A percentile compares a stretch with the other conserved stretches of the same genome.
phyloP scores from a whole-genome alignment of 2,329 filamentous ascomycete genomes.

The Cercospora sp. region DNA sequence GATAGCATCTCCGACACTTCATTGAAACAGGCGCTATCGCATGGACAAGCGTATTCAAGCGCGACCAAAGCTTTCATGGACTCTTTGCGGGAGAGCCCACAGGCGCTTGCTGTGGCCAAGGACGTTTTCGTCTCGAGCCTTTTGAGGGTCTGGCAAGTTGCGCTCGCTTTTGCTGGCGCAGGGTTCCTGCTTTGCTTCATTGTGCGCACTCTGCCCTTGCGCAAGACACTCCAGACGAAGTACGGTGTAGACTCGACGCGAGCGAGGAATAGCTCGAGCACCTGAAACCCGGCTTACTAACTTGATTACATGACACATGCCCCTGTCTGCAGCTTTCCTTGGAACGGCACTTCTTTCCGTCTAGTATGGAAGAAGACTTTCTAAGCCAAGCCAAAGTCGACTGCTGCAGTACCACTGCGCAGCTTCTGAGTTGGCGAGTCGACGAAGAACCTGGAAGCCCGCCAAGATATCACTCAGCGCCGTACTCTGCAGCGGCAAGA shows the following conservation, averaged over 20 bases:
- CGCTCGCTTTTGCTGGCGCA: conserved; percentile 12
- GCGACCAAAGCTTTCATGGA: conserved; percentile 12
- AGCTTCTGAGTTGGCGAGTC: too few relatives aligned
- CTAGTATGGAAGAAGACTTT: too few relatives aligned
- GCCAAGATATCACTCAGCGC: too few relatives aligned
- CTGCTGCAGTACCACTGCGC: too few relatives aligned
- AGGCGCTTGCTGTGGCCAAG: conserved; percentile 8
- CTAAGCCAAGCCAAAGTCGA: too few relatives aligned
- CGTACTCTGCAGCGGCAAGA: too few relatives aligned
- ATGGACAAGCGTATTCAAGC: conserved; percentile 13
- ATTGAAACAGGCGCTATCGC: conserved; percentile 13
- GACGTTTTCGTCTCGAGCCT: conserved; percentile 13
- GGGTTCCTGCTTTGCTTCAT: conserved; percentile 13
- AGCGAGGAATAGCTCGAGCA: neutral
- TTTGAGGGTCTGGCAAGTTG: conserved; percentile 7
- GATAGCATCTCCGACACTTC: neutral
- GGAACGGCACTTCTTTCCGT: too few relatives aligned
- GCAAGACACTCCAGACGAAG: conserved; percentile 12
- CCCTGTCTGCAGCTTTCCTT: too few relatives aligned
- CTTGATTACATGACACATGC: too few relatives aligned
- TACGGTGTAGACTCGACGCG: conserved; percentile 6
- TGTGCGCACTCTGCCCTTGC: conserved; percentile 14
- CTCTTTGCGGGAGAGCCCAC: conserved; percentile 6
- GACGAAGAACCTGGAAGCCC: too few relatives aligned
- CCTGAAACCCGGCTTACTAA: neutral